Conservation (phyloP, 805 yeast genomes). For the Maudiozyma barnettii region DNA sequence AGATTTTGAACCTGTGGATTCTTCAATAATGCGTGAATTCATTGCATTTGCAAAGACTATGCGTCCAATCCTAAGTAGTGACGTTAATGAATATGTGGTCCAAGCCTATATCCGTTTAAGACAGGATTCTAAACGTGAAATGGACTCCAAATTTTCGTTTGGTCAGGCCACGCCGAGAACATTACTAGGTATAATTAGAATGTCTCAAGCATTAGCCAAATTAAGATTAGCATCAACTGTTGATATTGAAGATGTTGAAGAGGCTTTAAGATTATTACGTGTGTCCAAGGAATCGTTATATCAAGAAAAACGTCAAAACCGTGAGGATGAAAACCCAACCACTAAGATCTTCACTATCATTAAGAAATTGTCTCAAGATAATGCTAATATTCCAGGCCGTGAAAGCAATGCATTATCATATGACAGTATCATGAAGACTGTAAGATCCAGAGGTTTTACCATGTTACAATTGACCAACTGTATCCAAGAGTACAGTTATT, state of each 20-base stretch:
- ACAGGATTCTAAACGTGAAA: constrained; percentile 78
- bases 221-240: constrained; percentile 72
- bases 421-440: constrained; percentile 49
- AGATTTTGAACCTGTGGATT: constrained; percentile 67
- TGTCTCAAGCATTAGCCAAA: constrained; percentile 91
- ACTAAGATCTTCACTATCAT: constrained; percentile 67
- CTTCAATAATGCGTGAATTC: constrained; percentile 74
- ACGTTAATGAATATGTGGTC: constrained; percentile 79
- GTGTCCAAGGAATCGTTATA: constrained; percentile 81
- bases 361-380: constrained; percentile 43
- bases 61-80: constrained; percentile 76
- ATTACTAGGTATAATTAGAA: constrained; percentile 76
- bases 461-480: constrained; percentile 68
- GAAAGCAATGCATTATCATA: constrained; percentile 27
- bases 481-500: constrained; percentile 59
- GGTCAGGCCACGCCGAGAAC: constrained; percentile 95
- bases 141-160: constrained; percentile 64
- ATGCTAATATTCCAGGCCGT: constrained; percentile 3
- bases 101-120: constrained; percentile 83
- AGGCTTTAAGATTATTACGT: constrained; percentile 77
- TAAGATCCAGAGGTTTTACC: constrained; percentile 75
- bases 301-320: constrained; percentile 38
- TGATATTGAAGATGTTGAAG: constrained; percentile 78
- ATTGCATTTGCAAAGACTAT: constrained; percentile 75
- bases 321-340: constrained; percentile 56